Evolutionary conservation across 2,329 filamentous ascomycete species (phyloP), one percentile per base, ranked within the genome.

Genomic region (Epichloe hybrida): DNA sequence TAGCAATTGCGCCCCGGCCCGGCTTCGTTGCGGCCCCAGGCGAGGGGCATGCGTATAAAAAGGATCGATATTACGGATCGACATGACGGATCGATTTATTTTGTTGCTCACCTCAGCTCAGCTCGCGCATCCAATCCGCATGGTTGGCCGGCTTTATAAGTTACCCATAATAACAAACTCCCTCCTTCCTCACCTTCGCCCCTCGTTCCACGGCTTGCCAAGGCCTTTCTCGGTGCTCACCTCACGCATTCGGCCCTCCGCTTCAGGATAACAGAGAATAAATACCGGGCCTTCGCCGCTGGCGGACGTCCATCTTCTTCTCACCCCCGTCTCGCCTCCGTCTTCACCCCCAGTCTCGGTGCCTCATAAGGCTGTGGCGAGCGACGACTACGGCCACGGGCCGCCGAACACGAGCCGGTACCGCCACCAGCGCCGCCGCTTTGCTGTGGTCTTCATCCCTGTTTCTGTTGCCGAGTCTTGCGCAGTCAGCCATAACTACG

Each of bases 321-420:
- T 31, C 27, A 1, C 27, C 27, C 27, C 8, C 27, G 27, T 31
- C 8, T 9, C 23, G 27, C 17, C 17, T 17, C 17, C 17, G 17
- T 17, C 17, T 17, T 17, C 17, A 17, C 17, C 42, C 41, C 31
- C 31, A 42, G 36, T 31, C 20, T 35, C 37, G 42, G 37, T 31
- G 37, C 35, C 42, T 39, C 2, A 43, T 31, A 27, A 34, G 38
- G 38, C n/a, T n/a, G 2, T 7, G 6, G 17, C 17, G 13, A 39
- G 17, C 17, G 13, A 39, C 38, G 38, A 17, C 15, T 13, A 17
- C 15, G 15, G 8, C 7, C 6, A 9, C 17, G 50, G 38, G 50
- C 50, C 46, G 46, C 50, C 50, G 47, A 44, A 42, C 36, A 39
- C 50, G 11, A 47, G 50, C 38, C 38, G 50, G 43, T 46, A 50